Evolutionary conservation across 1,284 basidiomycete genomes (phyloP).

Genomic region (Sparassis latifolia): DNA sequence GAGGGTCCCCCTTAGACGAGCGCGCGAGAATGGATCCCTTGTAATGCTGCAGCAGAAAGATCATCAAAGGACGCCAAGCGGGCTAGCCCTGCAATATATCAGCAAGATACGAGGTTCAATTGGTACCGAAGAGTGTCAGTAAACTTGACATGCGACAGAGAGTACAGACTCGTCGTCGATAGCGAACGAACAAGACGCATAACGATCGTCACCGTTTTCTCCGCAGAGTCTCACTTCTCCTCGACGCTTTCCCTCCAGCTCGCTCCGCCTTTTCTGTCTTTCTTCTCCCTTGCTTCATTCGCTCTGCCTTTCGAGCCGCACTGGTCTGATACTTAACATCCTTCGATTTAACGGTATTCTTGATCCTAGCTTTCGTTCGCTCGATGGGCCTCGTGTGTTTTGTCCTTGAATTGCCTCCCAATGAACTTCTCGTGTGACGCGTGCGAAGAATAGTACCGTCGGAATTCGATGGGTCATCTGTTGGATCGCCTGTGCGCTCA

Average conservation of each 20-base stretch:
- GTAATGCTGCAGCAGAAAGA: background rate
- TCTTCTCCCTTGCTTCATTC: slow-evolving; percentile 50
- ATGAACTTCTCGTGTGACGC: background rate
- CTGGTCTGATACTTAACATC: slow-evolving; percentile 61
- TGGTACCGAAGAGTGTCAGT: too few species aligned
- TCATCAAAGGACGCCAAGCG: too few species aligned
- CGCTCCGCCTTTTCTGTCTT: slow-evolving; percentile 61
- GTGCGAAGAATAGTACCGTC: background rate
- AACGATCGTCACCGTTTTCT: slow-evolving; percentile 13
- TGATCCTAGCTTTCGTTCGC: slow-evolving; percentile 15
- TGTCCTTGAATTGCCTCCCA: background rate
- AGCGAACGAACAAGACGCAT: too few species aligned
- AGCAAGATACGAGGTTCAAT: too few species aligned
- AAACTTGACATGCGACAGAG: too few species aligned
- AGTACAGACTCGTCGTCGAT: too few species aligned
- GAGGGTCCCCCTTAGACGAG: background rate
- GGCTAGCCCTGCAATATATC: too few species aligned
- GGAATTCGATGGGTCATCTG: background rate
- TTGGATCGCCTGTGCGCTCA: background rate
- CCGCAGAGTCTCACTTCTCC: slow-evolving; percentile 28
- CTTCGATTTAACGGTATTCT: slow-evolving; percentile 25
- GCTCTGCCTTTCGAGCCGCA: slow-evolving; percentile 47
- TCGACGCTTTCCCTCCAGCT: slow-evolving; percentile 52
- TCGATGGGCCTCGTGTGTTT: background rate
- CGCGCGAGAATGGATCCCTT: background rate